Base-by-base conservation (phyloP, 2,329 filamentous ascomycete species). In the Aspergillus tanneri region DNA sequence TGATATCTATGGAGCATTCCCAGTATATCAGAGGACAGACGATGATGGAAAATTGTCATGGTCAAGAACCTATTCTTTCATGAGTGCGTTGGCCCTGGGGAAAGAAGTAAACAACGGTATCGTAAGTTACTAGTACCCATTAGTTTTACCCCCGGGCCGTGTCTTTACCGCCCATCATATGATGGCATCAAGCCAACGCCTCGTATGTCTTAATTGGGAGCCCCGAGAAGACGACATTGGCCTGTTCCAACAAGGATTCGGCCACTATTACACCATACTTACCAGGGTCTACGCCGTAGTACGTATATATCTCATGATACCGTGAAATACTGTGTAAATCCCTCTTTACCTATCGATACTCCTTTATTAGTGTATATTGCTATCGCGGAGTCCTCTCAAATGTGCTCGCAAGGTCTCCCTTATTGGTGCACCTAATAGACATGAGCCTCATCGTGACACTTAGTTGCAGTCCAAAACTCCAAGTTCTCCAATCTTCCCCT, bases 381-480 rank as follows among this genome's bases (percentile, higher is more conserved):
- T 18, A 10, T 34, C 30, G 28, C 11, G 2, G n/a, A n/a, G n/a
- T 32, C 28, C 18, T 8, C 14, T 34, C 30, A 14, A 34, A 18
- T 34, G 30, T 10, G 30, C 41, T 44, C 24, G 32, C 14, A 27
- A 21, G 14, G 21, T n/a, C 16, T 5, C 27, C 18, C 27, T 41
- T 9, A 34, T 34, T 34, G 14, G 30, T 34, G 30, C 30, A 4
- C n/a, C n/a, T n/a, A n/a, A n/a, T 18, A n/a, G 6, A 12, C 11
- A 28, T 47, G 45, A 47, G 45, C 38, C 38, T 47, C 45, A 47
- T 37, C 21, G 23, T 11, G 21, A 47, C 45, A 38, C 24, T 36
- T 27, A 27, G 37, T 16, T 42, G 38, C 45, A 47, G 23, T 3
- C 27, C 32, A 41, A 18, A 23, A 14, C 22, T 7, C 22, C 21